phyloP scores from a whole-genome alignment of 2,329 filamentous ascomycete genomes.

The Fusarium sublunatum region DNA sequence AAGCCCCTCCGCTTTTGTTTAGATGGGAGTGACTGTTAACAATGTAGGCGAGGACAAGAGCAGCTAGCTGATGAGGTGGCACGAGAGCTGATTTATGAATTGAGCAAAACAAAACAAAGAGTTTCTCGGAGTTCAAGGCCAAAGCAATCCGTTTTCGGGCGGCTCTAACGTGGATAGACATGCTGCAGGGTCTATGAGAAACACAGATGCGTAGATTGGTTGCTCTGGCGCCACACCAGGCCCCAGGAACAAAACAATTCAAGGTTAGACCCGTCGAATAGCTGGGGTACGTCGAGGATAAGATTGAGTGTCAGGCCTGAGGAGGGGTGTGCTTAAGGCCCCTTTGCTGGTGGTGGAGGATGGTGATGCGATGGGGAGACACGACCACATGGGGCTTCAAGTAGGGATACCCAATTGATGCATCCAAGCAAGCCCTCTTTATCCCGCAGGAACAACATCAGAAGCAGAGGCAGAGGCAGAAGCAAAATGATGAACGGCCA shows the following conservation, averaged over 20 bases:
- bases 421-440: conserved; percentile 50
- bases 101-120: conserved; percentile 4
- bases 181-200: conserved; percentile 45
- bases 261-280: conserved; percentile 27
- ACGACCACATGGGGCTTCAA: conserved; percentile 50
- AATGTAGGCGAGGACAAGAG: background rate
- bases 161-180: conserved; percentile 25
- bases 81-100: background rate
- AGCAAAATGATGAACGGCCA: conserved; percentile 43
- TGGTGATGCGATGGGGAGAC: conserved; percentile 45
- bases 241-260: conserved; percentile 43
- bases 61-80: conserved; percentile 1
- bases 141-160: conserved; percentile 5
- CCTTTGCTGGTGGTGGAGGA: conserved; percentile 28
- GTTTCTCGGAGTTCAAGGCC: conserved; percentile 1
- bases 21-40: conserved; percentile 3
- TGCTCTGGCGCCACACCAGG: conserved; percentile 35
- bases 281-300: conserved; percentile 38
- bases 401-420: conserved; percentile 57
- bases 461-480: conserved; percentile 33
- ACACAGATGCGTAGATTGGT: conserved; percentile 23
- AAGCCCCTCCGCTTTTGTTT: conserved; percentile 4
- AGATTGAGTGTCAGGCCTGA: conserved; percentile 15
- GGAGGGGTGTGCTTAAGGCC: conserved; percentile 26
- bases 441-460: conserved; percentile 49